These are phyloP conservation scores for Xylariaceae sp. DNA, from an alignment of 2,329 filamentous ascomycete species.

Conservation along the genomic window DNA sequence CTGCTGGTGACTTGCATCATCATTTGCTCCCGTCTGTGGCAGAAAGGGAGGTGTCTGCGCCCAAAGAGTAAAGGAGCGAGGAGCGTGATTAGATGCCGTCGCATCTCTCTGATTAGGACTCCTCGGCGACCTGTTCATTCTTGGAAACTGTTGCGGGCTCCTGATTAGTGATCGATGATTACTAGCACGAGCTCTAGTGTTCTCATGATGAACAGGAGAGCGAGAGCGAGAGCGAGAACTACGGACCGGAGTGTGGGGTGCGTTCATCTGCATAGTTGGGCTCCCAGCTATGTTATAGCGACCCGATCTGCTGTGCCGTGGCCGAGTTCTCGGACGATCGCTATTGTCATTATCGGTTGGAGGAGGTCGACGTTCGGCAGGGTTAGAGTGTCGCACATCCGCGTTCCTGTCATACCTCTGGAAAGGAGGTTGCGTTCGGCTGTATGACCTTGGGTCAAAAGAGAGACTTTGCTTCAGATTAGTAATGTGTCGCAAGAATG, in stretches of 20 bases:
- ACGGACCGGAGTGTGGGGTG: constrained; percentile 26
- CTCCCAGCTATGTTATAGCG: constrained; percentile 20
- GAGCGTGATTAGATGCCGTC: constrained; percentile 8
- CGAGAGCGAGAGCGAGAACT: constrained; percentile 14
- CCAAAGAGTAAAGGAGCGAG: no score
- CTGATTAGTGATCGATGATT: constrained; percentile 17
- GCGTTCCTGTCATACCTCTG: no score
- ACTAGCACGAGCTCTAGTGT: constrained; percentile 1
- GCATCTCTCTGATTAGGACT: constrained; percentile 17
- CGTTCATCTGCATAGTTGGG: constrained; percentile 14
- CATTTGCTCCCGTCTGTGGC: no score
- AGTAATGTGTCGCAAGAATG: constrained; percentile 1
- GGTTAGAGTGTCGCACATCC: no score
- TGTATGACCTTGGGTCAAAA: constrained; percentile 1
- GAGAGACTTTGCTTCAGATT: constrained; percentile 10
- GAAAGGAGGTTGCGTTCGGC: background rate
- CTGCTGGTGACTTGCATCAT: no score
- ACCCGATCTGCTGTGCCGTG: constrained; percentile 26
- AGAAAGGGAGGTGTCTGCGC: no score
- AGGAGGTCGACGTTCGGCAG: constrained; percentile 29
- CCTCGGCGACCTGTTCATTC: constrained; percentile 14
- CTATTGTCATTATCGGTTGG: constrained; percentile 29
- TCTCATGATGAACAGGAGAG: constrained; percentile 11
- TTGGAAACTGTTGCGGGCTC: constrained; percentile 18
- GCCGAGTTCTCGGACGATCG: constrained; percentile 30